Evolutionary conservation across 352 stramenopile genomes (phyloP).

Genomic region (Pythium inflatum): DNA sequence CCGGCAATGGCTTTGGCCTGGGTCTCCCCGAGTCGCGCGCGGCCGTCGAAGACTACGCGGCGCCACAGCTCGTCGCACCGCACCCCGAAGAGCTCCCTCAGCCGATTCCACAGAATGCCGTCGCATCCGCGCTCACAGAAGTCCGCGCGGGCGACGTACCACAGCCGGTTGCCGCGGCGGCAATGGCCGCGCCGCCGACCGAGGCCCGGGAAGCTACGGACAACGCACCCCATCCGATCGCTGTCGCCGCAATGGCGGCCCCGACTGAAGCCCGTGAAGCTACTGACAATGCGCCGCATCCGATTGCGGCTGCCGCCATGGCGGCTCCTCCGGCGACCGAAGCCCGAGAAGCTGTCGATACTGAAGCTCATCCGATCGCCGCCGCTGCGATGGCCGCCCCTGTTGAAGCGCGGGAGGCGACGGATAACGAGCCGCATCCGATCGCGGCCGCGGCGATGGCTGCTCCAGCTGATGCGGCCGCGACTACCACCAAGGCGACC

Average conservation of each 20-base stretch:
- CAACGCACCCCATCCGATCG: not conserved
- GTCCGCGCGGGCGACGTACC: slow-evolving; percentile 1
- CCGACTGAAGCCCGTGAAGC: not conserved
- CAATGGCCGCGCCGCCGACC: not conserved
- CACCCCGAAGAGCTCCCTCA: slow-evolving; percentile 21
- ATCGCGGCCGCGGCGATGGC: not conserved
- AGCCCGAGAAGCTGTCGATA: not conserved
- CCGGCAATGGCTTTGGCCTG: slow-evolving; percentile 24
- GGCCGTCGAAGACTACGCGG: slow-evolving; percentile 15
- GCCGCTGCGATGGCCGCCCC: not conserved
- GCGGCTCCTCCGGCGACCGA: not conserved
- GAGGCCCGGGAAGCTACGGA: not conserved
- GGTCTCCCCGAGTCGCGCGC: slow-evolving; percentile 15
- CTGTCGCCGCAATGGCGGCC: not conserved
- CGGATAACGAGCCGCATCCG: not conserved
- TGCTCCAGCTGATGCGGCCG: not conserved
- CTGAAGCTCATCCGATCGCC: not conserved
- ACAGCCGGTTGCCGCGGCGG: not conserved
- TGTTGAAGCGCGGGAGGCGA: not conserved
- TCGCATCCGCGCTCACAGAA: not conserved
- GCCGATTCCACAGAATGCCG: slow-evolving; percentile 23
- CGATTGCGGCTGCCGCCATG: not conserved
- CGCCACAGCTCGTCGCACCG: slow-evolving; percentile 28
- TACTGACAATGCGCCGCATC: not conserved
- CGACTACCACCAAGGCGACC: slow-evolving; percentile 10